Conservation (phyloP, 805 yeast species). For the Isabelozyma rhagii region DNA sequence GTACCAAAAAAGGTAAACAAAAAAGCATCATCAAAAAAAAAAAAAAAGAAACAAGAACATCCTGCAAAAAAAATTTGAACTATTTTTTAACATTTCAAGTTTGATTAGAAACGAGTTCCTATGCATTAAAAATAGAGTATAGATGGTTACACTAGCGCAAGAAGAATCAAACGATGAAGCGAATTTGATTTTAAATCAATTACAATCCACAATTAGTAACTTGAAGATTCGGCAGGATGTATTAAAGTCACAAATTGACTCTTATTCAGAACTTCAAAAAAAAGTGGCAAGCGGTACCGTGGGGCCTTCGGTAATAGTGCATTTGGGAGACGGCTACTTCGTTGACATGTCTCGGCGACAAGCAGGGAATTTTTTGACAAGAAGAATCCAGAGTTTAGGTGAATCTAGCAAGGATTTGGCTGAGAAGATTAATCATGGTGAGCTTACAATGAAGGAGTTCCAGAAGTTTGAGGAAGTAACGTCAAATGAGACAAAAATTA, state of each 20-base stretch:
- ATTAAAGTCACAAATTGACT: constrained; percentile 3
- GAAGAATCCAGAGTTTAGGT: constrained; percentile 24
- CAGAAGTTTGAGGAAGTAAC: constrained; percentile 6
- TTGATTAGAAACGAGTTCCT: background rate
- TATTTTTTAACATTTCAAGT: background rate
- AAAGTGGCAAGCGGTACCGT: background rate
- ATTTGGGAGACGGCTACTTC: constrained; percentile 41
- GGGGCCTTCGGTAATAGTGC: constrained; percentile 18
- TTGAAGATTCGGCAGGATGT: constrained; percentile 1
- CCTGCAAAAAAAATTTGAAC: background rate
- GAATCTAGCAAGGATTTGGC: constrained; percentile 41
- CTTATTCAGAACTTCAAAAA: constrained; percentile 1
- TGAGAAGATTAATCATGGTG: constrained; percentile 37
- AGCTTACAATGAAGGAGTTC: constrained; percentile 25
- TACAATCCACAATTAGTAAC: constrained; percentile 1
- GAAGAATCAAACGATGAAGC: background rate
- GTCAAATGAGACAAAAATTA: constrained; percentile 9
- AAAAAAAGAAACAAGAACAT: background rate
- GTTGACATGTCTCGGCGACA: constrained; percentile 26
- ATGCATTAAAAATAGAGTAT: background rate
- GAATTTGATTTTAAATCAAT: background rate
- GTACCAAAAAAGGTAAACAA: background rate
- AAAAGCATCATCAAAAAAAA: background rate
- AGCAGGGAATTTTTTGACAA: constrained; percentile 24
- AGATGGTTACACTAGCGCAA: background rate